Percentiles rank a stretch among this genome's conserved stretches.
Evolutionary conservation across 2,329 filamentous ascomycete genomes (phyloP).

Genomic region (Metarhizium rileyi): DNA sequence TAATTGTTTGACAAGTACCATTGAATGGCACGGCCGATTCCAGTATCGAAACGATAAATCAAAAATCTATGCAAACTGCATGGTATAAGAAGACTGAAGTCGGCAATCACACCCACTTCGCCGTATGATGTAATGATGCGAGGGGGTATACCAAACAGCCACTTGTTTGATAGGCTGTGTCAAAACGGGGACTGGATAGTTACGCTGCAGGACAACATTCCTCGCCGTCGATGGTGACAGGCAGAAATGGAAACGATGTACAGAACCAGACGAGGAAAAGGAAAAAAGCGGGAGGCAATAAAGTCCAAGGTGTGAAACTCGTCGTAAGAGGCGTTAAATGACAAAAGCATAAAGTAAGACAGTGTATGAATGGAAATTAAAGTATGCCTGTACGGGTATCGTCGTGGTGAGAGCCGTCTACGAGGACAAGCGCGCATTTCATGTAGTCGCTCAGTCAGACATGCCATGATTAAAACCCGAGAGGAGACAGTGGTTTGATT

Average conservation of each 20-base stretch:
- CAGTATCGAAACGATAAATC: background rate
- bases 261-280: background rate
- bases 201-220: background rate
- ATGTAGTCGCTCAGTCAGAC: background rate
- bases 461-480: slow-evolving; percentile 38
- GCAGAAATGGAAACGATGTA: background rate
- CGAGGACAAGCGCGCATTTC: background rate
- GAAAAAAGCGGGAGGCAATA: background rate
- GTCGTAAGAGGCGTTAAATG: slow-evolving; percentile 3
- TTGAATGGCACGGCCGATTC: background rate
- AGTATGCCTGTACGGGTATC: slow-evolving; percentile 4
- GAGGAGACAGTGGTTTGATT: slow-evolving; percentile 55
- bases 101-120: slow-evolving; percentile 1
- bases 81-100: background rate
- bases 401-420: slow-evolving; percentile 5
- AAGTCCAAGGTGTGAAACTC: background rate
- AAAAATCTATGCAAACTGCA: background rate
- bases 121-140: slow-evolving; percentile 4
- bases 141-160: slow-evolving; percentile 18
- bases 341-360: background rate
- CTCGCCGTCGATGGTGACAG: background rate
- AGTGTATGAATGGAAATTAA: background rate
- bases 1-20: background rate
- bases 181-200: background rate
- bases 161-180: background rate